Evolutionary conservation across 2,329 filamentous ascomycete genomes (phyloP).

Genomic region (Colletotrichum sp.): DNA sequence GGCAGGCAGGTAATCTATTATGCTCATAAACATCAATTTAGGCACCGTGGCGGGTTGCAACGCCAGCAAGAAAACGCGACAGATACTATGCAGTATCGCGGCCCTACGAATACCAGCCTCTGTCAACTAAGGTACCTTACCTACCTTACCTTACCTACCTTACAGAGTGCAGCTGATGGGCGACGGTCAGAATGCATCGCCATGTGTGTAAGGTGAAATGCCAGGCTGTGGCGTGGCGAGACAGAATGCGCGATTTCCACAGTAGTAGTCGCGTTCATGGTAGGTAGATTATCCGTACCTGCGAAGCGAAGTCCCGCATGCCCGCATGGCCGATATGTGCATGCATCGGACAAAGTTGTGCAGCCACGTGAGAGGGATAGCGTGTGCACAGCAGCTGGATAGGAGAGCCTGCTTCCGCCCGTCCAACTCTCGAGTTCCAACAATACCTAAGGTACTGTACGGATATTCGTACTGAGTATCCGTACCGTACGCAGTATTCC

Average conservation of each 20-base stretch:
- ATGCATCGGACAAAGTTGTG: not conserved
- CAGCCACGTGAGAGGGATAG: not conserved
- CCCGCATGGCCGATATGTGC: conserved; percentile 10
- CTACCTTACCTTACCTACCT: not conserved
- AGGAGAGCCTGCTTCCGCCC: not conserved
- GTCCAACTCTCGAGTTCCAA: not conserved
- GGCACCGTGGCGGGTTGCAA: not conserved
- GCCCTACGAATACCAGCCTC: not conserved
- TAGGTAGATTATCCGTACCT: not conserved
- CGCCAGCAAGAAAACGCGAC: not conserved
- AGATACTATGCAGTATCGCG: not conserved
- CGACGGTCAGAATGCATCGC: not conserved
- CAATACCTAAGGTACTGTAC: not conserved
- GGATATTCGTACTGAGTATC: not conserved
- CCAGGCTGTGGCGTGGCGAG: not conserved
- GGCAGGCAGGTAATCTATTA: not conserved
- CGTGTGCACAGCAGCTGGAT: too few species aligned
- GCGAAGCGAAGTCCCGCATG: not conserved
- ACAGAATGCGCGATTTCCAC: not conserved
- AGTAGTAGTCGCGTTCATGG: not conserved
- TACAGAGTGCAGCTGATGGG: not conserved
- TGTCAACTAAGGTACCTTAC: too few species aligned
- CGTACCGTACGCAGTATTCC: not conserved
- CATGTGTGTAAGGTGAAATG: not conserved
- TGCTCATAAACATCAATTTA: not conserved